phyloP scores from a whole-genome alignment of 73 alveolate genomes.

The Durusdinium trenchii region DNA sequence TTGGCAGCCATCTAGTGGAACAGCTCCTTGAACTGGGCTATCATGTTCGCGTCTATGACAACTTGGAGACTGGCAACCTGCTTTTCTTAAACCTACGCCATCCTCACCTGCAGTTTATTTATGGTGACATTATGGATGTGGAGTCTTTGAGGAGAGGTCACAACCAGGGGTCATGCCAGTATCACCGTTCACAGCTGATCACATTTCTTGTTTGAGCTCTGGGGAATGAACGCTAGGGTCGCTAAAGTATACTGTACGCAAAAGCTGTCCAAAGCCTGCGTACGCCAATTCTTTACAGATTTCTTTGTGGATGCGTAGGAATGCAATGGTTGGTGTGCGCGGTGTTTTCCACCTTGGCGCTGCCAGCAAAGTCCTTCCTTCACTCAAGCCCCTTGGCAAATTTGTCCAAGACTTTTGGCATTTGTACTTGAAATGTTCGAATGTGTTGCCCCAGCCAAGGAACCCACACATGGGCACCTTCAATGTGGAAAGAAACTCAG shows the following conservation, averaged over 20 bases:
- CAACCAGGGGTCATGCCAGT: background rate
- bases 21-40: constrained; percentile 97
- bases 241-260: background rate
- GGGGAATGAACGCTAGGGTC: background rate
- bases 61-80: constrained; percentile 96
- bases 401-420: background rate
- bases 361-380: constrained; percentile 93
- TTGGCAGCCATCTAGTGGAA: constrained; percentile 97
- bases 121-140: constrained; percentile 89
- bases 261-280: background rate
- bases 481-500: constrained; percentile 87
- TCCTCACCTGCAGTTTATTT: constrained; percentile 40
- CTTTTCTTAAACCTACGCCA: constrained; percentile 73
- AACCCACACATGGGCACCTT: constrained; percentile 93
- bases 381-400: constrained; percentile 19
- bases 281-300: background rate
- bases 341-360: constrained; percentile 93
- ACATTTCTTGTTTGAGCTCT: background rate
- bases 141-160: constrained; percentile 27
- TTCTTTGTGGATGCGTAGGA: background rate
- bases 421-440: background rate
- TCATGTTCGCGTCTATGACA: constrained; percentile 97
- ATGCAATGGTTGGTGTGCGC: constrained; percentile 79
- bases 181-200: background rate
- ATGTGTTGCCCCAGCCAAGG: background rate